These are phyloP conservation scores for Tricholoma matsutake DNA, from an alignment of 768 basidiomycete species.

Conservation along the genomic window DNA sequence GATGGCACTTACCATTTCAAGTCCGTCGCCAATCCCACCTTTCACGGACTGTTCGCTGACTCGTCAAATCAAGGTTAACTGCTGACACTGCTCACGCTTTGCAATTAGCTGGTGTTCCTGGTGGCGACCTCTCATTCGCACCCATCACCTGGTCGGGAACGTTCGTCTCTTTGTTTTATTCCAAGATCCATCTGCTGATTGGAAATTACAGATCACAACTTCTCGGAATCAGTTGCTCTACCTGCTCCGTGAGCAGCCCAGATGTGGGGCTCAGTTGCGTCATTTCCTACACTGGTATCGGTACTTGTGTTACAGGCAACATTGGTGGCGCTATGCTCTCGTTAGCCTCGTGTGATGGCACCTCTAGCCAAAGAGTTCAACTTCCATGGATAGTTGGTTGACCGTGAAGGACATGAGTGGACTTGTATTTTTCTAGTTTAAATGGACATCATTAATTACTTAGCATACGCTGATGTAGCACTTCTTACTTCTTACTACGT, in stretches of 20 bases:
- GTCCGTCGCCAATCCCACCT: background rate
- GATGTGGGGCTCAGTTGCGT: background rate
- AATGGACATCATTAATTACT: too few relatives aligned
- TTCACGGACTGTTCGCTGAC: background rate
- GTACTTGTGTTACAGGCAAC: constrained; percentile 3
- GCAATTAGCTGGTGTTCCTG: background rate
- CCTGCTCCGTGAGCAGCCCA: background rate
- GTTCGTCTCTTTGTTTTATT: background rate
- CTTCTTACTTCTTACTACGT: too few relatives aligned
- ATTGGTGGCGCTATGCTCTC: background rate
- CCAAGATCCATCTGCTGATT: background rate
- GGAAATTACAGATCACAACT: background rate
- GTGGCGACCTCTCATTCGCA: constrained; percentile 4
- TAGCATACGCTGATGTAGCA: too few relatives aligned
- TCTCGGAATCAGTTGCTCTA: background rate
- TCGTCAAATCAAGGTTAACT: background rate
- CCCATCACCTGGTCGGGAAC: background rate
- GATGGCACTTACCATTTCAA: constrained; percentile 8
- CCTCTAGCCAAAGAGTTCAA: background rate
- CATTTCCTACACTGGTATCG: constrained; percentile 1
- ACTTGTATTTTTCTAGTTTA: too few relatives aligned
- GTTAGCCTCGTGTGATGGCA: constrained; percentile 2
- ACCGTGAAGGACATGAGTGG: too few relatives aligned
- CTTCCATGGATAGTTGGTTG: background rate
- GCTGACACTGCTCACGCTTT: constrained; percentile 3